Evolutionary conservation across 331 rosid genomes (phyloP), one percentile per base, ranked within the genome.

Genomic region (Malus hybrid): DNA sequence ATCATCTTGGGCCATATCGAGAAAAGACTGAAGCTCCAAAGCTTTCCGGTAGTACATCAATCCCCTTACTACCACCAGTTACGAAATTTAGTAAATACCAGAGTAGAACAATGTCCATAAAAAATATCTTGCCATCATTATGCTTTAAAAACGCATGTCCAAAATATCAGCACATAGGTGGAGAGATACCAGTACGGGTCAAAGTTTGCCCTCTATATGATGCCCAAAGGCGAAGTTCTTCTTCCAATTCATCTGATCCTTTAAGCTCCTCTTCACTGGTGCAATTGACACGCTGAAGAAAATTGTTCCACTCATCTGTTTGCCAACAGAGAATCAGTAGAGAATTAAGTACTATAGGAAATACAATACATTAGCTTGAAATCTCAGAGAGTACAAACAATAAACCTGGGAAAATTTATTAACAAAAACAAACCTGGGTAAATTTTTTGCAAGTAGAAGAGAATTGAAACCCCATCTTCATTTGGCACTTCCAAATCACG

Each of bases 11-110:
- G 97, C 98, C 93, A 93, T 95, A 82, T 95, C 99, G 70, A 95
- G 99, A 80, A 95, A 95, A 78, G 99, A 91, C 77, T 95, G 99
- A 78, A 95, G 98, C 88, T 92, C 99, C 92, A 95, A 88, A 75
- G 99, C 99, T 85, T 88, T 90, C 70, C 99, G 91, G 73, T 89
- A 95, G 83, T 92, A 92, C 99, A 95, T 95, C 99, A 92, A 92
- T 31, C 99, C 99, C 84, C 99, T 88, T n/a, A 89, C 99, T 95
- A 84, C 6, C 82, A 88, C 63, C 33, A 54, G 31, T 54, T 77
- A 60, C 60, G 55, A 80, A 68, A 81, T 54, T 74, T 33, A 75
- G 64, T 59, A 67, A 80, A 62, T 50, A 65, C 60, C 44, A 11
- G 29, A 15, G 42, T 24, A 59, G 64, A 64, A 54, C 31, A 69